phyloP scores from a whole-genome alignment of 2,329 filamentous ascomycete species.

The Ramichloridium luteum region DNA sequence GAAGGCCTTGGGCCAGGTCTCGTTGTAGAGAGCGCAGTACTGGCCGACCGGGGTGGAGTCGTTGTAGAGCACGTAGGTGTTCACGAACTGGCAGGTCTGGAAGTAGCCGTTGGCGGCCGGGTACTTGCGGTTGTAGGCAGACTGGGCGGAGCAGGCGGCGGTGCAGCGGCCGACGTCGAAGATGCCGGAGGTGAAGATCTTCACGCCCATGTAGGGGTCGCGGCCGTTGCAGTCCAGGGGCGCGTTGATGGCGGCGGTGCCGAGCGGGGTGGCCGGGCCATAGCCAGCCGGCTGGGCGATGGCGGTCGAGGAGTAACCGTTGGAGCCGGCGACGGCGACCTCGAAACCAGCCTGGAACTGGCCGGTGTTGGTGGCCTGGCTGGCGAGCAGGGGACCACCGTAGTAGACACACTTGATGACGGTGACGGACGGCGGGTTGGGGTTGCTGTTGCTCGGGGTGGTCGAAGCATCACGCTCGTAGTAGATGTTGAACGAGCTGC shows the following conservation, averaged over 20 bases:
- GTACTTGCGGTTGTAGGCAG: slow-evolving; percentile 16
- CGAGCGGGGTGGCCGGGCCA: slow-evolving; percentile 11
- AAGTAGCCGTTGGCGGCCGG: slow-evolving; percentile 10
- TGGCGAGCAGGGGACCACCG: slow-evolving; percentile 7
- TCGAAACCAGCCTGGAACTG: slow-evolving; percentile 25
- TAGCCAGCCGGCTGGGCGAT: slow-evolving; percentile 17
- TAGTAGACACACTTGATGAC: slow-evolving; percentile 14
- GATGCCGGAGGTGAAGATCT: slow-evolving; percentile 11
- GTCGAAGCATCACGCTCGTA: slow-evolving; percentile 24
- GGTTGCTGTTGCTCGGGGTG: slow-evolving; percentile 21
- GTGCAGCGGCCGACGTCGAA: slow-evolving; percentile 17
- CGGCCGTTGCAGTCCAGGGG: slow-evolving; percentile 20
- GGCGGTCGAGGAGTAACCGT: slow-evolving; percentile 19
- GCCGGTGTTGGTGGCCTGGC: slow-evolving; percentile 20
- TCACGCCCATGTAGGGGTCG: slow-evolving; percentile 18
- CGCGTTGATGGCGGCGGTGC: slow-evolving; percentile 21
- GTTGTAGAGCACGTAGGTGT: slow-evolving; percentile 23
- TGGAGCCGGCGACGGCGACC: slow-evolving; percentile 30
- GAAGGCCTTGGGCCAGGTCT: slow-evolving; percentile 14
- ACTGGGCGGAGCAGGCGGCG: slow-evolving; percentile 15
- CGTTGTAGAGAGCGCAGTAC: slow-evolving; percentile 20
- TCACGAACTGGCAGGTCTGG: slow-evolving; percentile 24
- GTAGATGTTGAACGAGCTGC: slow-evolving; percentile 17
- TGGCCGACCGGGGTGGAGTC: slow-evolving; percentile 16
- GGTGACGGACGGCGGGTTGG: slow-evolving; percentile 22